Percentiles rank a stretch among this genome's conserved stretches.
phyloP scores from a whole-genome alignment of 805 yeast genomes.

The Candida berthetii region DNA sequence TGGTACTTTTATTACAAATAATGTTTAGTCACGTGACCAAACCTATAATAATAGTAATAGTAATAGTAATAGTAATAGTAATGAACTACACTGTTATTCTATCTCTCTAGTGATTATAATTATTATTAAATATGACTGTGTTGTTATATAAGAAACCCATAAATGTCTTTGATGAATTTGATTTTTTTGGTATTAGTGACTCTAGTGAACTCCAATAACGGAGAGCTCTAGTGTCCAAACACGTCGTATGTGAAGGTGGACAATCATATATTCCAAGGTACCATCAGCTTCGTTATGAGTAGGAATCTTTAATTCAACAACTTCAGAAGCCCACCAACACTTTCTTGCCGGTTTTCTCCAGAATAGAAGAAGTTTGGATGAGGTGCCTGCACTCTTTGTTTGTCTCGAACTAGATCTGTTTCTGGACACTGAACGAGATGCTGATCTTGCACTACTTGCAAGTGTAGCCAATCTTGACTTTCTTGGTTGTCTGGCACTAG shows the following conservation, averaged over 20 bases:
- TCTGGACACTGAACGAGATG: conserved; percentile 52
- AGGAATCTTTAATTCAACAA: conserved; percentile 35
- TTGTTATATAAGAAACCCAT: not conserved
- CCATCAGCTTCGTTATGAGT: conserved; percentile 24
- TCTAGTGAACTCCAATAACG: conserved; percentile 72
- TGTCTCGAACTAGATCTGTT: conserved; percentile 31
- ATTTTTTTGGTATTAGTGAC: not conserved
- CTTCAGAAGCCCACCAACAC: conserved; percentile 92
- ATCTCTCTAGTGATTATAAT: too few species aligned
- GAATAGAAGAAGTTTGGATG: conserved; percentile 70
- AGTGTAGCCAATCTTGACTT: conserved; percentile 55
- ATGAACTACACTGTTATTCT: too few species aligned
- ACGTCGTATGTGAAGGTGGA: conserved; percentile 80
- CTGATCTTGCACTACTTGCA: conserved; percentile 52
- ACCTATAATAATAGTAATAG: too few species aligned
- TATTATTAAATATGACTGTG: not conserved
- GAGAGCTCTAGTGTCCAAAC: conserved; percentile 96
- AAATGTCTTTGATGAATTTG: not conserved
- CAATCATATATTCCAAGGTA: conserved; percentile 26
- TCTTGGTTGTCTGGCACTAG: conserved; percentile 30
- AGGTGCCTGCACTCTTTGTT: conserved; percentile 30
- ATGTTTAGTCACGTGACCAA: too few species aligned
- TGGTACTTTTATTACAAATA: too few species aligned
- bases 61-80: too few species aligned
- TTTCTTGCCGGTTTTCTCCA: conserved; percentile 99